Base-by-base conservation (phyloP, 139 green algal genomes). In the Astrephomene gubernaculifera region DNA sequence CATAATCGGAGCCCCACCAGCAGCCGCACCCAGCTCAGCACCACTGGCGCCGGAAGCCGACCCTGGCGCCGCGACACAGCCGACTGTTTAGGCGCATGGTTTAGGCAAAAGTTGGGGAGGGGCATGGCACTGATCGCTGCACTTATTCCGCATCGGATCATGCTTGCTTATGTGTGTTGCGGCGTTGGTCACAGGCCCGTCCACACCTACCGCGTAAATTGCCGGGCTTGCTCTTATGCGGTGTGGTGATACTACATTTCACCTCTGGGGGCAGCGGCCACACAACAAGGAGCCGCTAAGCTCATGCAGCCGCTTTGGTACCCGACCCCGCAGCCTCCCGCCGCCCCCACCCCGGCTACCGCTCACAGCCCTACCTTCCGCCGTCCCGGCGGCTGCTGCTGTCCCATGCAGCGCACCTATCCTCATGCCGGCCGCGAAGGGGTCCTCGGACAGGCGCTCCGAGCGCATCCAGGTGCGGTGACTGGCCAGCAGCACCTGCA, bases 381-480 rank as follows among this genome's bases (percentile, higher is more conserved):
- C 61, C n/a, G 61, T 41, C n/a, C 29, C 61, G 9, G 61, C 53
- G 53, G 75, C 71, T 71, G 64, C 29, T 25, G 25, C 9, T 45
- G n/a, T 9, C 9, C 6, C 68, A 10, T 49, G 14, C 4, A 88
- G 75, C 7, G 70, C 71, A 33, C 69, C 64, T 4, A 93, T 68
- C 29, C 63, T 39, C 36, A 92, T 71, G 14, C 74, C 54, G 21
- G 35, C 65, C 38, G 83, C 80, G 45, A 93, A 92, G 17, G 54
- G 86, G 78, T 93, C 90, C 12, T 53, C 36, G 81, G 73, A 88
- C n/a, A 88, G 81, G 83, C 89, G 82, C 61, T 88, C 53, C 0
- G 72, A 39, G 3, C 44, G 65, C 60, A 92, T 78, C 89, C 89
- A 94, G 0, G 39, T 79, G 24, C 83, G 84, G 73, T 94, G 91